Conservation (phyloP, 2,329 filamentous ascomycete genomes). For the Penicillium verrucosum region DNA sequence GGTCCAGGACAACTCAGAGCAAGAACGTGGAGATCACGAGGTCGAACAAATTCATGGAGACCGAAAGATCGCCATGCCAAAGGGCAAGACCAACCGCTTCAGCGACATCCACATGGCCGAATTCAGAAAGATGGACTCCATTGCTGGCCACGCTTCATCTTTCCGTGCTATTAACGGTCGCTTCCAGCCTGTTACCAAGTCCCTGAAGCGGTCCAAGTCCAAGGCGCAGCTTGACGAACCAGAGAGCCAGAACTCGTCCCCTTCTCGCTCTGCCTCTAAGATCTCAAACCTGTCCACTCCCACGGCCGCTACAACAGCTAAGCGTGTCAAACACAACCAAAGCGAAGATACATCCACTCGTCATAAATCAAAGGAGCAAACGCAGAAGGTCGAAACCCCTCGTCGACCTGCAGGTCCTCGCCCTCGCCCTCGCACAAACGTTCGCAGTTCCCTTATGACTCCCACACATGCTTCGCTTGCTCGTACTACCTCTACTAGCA, state of each 20-base stretch:
- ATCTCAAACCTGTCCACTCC: slow-evolving; percentile 32
- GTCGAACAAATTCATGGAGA: slow-evolving; percentile 44
- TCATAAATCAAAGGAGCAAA: slow-evolving; percentile 36
- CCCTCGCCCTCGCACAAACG: slow-evolving; percentile 43
- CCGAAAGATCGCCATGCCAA: slow-evolving; percentile 76
- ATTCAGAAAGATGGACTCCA: slow-evolving; percentile 98
- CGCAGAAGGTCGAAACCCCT: slow-evolving; percentile 16
- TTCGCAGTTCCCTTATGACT: slow-evolving; percentile 62
- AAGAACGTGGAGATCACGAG: slow-evolving; percentile 48
- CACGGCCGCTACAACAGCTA: slow-evolving; percentile 50
- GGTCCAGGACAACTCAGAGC: slow-evolving; percentile 58
- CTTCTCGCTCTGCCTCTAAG: slow-evolving; percentile 32
- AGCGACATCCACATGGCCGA: slow-evolving; percentile 81
- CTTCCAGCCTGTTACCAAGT: slow-evolving; percentile 40
- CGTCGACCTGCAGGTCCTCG: slow-evolving; percentile 26
- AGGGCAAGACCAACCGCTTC: slow-evolving; percentile 73
- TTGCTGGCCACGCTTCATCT: slow-evolving; percentile 77
- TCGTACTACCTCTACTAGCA: slow-evolving; percentile 51
- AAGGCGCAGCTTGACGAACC: slow-evolving; percentile 65
- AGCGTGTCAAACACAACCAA: slow-evolving; percentile 66
- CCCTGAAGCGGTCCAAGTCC: slow-evolving; percentile 53
- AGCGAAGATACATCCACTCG: slow-evolving; percentile 67
- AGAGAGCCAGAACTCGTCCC: slow-evolving; percentile 45
- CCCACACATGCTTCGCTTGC: slow-evolving; percentile 74
- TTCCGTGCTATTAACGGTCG: slow-evolving; percentile 53